phyloP scores from a whole-genome alignment of 257 asterid species.

The Solanum okadae region DNA sequence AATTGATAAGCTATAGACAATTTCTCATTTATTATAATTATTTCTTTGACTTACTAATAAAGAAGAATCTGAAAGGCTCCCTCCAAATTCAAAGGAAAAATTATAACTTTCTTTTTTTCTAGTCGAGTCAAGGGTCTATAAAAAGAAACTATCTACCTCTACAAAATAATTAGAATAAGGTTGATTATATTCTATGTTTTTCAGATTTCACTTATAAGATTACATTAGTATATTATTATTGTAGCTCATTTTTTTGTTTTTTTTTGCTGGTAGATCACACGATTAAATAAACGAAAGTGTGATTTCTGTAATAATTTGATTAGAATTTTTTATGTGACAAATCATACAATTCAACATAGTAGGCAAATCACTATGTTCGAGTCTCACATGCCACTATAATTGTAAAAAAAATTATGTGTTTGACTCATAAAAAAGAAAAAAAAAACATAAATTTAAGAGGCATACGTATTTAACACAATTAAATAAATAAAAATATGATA shows the following conservation, averaged over 20 bases:
- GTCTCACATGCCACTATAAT: neutral
- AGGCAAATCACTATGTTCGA: neutral
- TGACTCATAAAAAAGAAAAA: neutral
- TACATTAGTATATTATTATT: too few relatives aligned
- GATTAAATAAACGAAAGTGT: neutral
- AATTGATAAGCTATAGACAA: neutral
- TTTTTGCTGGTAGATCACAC: neutral
- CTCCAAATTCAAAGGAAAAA: neutral
- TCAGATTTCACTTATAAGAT: neutral
- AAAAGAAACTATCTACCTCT: accelerated
- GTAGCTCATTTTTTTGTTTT: neutral
- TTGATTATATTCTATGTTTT: accelerated
- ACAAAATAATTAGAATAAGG: too few relatives aligned
- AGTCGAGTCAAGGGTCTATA: accelerated
- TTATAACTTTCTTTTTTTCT: neutral
- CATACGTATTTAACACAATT: neutral
- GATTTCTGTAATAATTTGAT: neutral
- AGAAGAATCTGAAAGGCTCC: neutral
- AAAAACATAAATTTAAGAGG: accelerated
- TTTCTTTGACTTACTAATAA: neutral
- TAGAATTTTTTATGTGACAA: neutral
- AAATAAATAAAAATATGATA: neutral
- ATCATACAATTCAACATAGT: neutral
- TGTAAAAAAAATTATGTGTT: neutral
- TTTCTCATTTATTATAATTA: neutral